Conservation (phyloP, 345 rosid genomes). For the Eucalyptus rudis region DNA sequence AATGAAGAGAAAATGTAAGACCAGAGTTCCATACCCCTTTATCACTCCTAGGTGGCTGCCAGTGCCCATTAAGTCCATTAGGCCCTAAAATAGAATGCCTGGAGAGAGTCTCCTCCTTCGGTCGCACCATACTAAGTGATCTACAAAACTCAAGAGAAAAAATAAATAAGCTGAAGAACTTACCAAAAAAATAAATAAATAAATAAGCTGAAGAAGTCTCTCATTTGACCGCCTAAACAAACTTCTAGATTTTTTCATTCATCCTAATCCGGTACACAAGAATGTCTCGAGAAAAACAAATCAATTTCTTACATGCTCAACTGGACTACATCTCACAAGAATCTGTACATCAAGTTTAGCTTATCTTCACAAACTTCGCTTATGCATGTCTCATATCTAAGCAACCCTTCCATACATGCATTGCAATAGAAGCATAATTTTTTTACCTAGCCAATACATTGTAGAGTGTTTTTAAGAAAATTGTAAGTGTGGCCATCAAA, state of each 20-base stretch:
- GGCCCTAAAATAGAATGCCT: constrained; percentile 92
- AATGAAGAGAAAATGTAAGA: not conserved
- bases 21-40: constrained; percentile 29
- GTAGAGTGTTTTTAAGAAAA: not conserved
- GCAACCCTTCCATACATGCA: not conserved
- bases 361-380: not conserved
- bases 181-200: not conserved
- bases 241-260: not conserved
- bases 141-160: constrained; percentile 19
- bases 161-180: not conserved
- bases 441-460: not conserved
- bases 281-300: not conserved
- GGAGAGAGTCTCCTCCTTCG: constrained; percentile 78
- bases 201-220: not conserved
- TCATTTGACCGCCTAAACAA: not conserved
- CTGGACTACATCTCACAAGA: not conserved
- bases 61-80: constrained; percentile 61
- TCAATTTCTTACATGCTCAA: not conserved
- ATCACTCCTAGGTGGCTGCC: constrained; percentile 68
- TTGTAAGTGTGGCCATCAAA: not conserved
- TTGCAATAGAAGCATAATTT: not conserved
- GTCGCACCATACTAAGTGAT: constrained; percentile 44
- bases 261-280: not conserved
- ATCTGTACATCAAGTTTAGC: not conserved
- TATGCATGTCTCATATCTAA: not conserved